phyloP scores from a whole-genome alignment of 2,329 filamentous ascomycete species.

The Ophiostoma triangulosporum region DNA sequence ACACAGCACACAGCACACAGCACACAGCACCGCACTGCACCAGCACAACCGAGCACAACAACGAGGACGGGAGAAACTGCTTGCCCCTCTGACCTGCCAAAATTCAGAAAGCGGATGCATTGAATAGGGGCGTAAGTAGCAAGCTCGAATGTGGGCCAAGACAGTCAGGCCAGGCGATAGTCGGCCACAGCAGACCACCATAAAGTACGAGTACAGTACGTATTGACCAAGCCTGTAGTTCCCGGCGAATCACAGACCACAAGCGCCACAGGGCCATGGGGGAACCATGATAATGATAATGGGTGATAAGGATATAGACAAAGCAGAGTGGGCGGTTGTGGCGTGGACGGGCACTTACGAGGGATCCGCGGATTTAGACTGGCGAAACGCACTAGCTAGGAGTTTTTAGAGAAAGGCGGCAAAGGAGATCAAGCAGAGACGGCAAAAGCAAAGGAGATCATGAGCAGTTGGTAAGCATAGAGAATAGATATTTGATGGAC shows the following conservation, averaged over 20 bases:
- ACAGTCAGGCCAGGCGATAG: neutral
- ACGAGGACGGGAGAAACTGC: conserved; percentile 2
- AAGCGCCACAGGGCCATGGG: neutral
- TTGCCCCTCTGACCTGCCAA: conserved; percentile 7
- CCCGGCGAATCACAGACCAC: too few relatives aligned
- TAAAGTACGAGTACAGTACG: too few relatives aligned
- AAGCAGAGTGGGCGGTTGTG: neutral
- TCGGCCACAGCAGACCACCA: neutral
- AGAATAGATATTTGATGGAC: neutral
- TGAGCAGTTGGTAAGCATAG: too few relatives aligned
- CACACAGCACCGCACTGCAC: neutral
- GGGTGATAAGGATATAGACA: neutral
- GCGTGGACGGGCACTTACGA: neutral
- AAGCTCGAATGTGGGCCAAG: conserved; percentile 3
- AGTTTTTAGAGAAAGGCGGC: neutral
- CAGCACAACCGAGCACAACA: too few relatives aligned
- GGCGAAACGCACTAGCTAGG: neutral
- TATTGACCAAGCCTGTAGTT: too few relatives aligned
- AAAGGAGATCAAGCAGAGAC: too few relatives aligned
- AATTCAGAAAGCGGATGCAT: conserved; percentile 6
- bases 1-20: neutral
- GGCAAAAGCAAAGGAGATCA: neutral
- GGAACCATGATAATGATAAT: neutral
- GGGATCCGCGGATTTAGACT: neutral
- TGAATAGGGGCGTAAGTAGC: conserved; percentile 5